Conservation (phyloP, 768 basidiomycete genomes). For the Xanthoconium purpureum region DNA sequence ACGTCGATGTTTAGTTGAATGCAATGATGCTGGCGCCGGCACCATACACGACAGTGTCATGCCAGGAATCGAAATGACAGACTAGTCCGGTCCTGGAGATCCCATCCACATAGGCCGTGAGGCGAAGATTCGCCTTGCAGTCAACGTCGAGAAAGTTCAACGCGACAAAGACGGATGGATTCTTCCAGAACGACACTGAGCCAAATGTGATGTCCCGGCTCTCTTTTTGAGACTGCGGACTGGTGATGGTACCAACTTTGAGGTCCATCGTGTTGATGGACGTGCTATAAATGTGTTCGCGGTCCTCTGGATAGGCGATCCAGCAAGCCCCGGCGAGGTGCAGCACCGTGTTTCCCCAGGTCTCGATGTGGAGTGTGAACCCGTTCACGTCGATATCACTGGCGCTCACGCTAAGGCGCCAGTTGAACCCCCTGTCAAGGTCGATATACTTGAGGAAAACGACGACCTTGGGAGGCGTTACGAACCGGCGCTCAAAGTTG, state of each 20-base stretch:
- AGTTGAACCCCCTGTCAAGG: not conserved
- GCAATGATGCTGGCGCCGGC: slow-evolving; percentile 4
- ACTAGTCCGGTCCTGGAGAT: not conserved
- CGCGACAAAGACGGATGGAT: slow-evolving; percentile 21
- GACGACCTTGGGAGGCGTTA: not conserved
- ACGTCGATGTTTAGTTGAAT: not conserved
- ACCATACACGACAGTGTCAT: not conserved
- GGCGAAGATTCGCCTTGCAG: slow-evolving; percentile 7
- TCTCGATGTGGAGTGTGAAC: slow-evolving; percentile 15
- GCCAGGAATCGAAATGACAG: slow-evolving; percentile 17
- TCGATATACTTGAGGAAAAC: not conserved
- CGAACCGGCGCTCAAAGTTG: not conserved
- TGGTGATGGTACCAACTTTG: not conserved
- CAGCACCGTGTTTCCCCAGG: slow-evolving; percentile 8
- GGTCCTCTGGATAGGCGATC: slow-evolving; percentile 23
- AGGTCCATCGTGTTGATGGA: slow-evolving; percentile 11
- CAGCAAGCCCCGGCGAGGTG: slow-evolving; percentile 3
- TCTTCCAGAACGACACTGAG: not conserved
- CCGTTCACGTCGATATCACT: slow-evolving; percentile 11
- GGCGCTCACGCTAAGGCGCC: slow-evolving; percentile 1
- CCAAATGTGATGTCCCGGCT: not conserved
- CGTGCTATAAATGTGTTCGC: slow-evolving; percentile 15
- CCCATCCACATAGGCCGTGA: slow-evolving; percentile 9
- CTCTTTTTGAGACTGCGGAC: slow-evolving; percentile 1
- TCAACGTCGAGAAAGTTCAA: slow-evolving; percentile 15